These are phyloP conservation scores for Cucurbita pepo DNA, from an alignment of 306 rosid species.

Conservation along the genomic window DNA sequence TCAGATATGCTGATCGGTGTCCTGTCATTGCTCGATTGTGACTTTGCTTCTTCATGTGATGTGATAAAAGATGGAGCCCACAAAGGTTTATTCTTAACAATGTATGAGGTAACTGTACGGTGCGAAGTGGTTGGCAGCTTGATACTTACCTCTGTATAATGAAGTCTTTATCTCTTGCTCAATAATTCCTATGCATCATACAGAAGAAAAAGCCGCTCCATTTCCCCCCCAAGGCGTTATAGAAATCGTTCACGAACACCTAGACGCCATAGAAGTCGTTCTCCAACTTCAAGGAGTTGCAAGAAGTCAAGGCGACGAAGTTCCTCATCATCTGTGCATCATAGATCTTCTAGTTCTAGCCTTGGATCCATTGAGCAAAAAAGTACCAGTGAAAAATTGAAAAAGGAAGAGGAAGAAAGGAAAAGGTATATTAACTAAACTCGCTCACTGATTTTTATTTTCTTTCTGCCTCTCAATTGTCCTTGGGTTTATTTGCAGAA, in stretches of 20 bases:
- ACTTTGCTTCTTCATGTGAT: slow-evolving; percentile 66
- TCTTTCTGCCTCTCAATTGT: neutral
- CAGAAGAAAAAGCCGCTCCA: slow-evolving; percentile 58
- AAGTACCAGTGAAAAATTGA: slow-evolving; percentile 57
- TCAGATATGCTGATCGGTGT: slow-evolving; percentile 86
- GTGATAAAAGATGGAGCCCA: slow-evolving; percentile 95
- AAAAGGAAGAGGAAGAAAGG: slow-evolving; percentile 73
- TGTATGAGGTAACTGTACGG: slow-evolving; percentile 92
- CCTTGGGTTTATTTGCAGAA: neutral
- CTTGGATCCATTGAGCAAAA: slow-evolving; percentile 64
- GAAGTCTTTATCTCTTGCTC: slow-evolving; percentile 21
- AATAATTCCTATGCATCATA: slow-evolving; percentile 22
- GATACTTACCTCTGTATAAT: slow-evolving; percentile 11
- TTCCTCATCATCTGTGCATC: slow-evolving; percentile 64
- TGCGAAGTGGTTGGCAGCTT: slow-evolving; percentile 46
- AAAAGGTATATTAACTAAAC: slow-evolving; percentile 45
- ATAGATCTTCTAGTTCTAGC: slow-evolving; percentile 59
- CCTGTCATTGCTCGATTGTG: slow-evolving; percentile 81
- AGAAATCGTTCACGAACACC: slow-evolving; percentile 33
- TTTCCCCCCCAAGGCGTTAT: slow-evolving; percentile 21
- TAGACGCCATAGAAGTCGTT: slow-evolving; percentile 51
- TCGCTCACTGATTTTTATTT: neutral
- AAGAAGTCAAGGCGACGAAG: slow-evolving; percentile 65
- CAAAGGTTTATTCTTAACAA: slow-evolving; percentile 74
- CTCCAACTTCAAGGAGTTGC: slow-evolving; percentile 42